A percentile compares a stretch with the other conserved stretches of the same genome.
Evolutionary conservation across 345 rosid species (phyloP).

Genomic region (Boechera divaricarpa): DNA sequence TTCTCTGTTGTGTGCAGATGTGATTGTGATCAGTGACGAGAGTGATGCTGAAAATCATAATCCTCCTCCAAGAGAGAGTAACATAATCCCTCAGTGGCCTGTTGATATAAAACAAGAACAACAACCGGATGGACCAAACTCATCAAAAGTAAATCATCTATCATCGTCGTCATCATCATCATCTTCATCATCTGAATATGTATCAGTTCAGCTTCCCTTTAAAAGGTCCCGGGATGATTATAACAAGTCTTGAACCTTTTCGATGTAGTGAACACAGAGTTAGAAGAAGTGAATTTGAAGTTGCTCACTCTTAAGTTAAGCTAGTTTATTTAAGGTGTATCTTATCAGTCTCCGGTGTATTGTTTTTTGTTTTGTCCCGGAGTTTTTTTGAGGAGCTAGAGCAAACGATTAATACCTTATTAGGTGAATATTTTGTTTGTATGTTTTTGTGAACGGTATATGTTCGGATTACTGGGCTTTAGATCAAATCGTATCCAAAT

Average conservation of each 20-base stretch:
- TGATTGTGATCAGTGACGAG: slow-evolving; percentile 27
- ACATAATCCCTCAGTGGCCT: background rate
- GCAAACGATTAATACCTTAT: background rate
- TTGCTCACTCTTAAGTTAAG: slow-evolving; percentile 20
- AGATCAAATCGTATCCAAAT: background rate
- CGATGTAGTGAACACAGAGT: background rate
- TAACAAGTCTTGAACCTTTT: slow-evolving; percentile 20
- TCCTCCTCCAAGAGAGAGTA: background rate
- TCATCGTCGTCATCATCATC: background rate
- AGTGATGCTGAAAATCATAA: slow-evolving; percentile 25
- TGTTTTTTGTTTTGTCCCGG: slow-evolving; percentile 12
- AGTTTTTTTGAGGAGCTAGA: slow-evolving; percentile 1
- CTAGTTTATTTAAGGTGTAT: slow-evolving; percentile 4
- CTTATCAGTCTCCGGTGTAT: background rate
- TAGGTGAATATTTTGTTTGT: background rate
- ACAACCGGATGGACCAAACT: background rate
- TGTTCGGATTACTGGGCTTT: background rate
- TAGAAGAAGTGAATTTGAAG: background rate
- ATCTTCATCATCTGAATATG: slow-evolving; percentile 17
- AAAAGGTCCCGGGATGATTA: slow-evolving; percentile 19
- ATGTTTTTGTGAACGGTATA: background rate
- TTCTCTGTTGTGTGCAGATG: slow-evolving; percentile 21
- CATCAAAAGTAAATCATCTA: background rate
- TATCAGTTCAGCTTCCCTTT: background rate
- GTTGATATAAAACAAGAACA: slow-evolving; percentile 16